A percentile compares a stretch with the other conserved stretches of the same genome.
phyloP scores from a whole-genome alignment of 1,284 basidiomycete genomes.

The Erythrobasidium hasegawianum region DNA sequence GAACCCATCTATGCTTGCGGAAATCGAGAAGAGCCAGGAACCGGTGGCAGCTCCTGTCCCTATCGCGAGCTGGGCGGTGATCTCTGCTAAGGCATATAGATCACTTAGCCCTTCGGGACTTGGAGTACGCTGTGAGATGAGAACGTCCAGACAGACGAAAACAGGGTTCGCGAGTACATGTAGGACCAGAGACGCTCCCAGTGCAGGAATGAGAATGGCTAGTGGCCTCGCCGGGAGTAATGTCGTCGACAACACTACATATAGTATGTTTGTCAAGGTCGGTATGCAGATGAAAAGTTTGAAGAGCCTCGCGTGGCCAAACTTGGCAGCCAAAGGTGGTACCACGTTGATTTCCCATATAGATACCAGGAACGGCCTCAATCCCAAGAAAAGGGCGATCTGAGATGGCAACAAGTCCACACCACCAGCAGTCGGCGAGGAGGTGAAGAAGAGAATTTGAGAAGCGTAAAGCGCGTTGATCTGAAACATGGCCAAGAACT shows the following conservation, averaged over 20 bases:
- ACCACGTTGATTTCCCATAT: conserved; percentile 1
- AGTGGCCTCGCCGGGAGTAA: neutral
- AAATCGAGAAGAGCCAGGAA: conserved; percentile 1
- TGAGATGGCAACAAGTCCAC: neutral
- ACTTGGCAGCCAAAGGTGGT: neutral
- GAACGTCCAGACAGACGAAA: conserved; percentile 4
- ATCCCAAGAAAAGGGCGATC: conserved; percentile 1
- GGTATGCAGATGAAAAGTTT: neutral
- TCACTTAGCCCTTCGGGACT: neutral
- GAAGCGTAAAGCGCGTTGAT: conserved; percentile 1
- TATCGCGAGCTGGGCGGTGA: conserved; percentile 7
- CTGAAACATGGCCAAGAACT: neutral
- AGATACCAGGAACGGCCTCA: neutral
- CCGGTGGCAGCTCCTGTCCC: neutral
- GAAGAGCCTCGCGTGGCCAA: neutral
- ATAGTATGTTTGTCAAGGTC: neutral
- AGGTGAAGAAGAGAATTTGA: conserved; percentile 10
- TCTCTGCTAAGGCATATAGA: conserved; percentile 3
- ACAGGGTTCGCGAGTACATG: conserved; percentile 3
- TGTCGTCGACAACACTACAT: neutral
- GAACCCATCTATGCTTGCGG: neutral
- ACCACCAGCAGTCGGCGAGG: conserved; percentile 2
- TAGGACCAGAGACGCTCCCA: neutral
- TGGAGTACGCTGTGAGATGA: neutral
- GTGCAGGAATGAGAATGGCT: neutral